Percentiles rank a stretch among this genome's conserved stretches.
Evolutionary conservation across 169 alveolate species (phyloP).

Genomic region (Amoebophrya sp.): DNA sequence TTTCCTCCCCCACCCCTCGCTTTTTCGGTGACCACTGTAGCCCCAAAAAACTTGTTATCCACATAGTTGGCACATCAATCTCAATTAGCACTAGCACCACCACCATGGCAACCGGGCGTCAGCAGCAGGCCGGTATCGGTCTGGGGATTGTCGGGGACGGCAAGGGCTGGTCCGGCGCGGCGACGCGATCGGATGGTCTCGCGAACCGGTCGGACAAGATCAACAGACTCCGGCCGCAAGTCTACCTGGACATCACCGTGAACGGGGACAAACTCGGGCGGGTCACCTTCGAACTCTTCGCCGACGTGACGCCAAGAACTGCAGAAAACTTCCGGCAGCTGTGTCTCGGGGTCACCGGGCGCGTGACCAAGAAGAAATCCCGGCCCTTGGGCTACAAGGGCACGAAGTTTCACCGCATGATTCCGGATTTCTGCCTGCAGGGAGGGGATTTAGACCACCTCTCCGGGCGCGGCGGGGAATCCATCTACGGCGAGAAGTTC

Average conservation of each 20-base stretch:
- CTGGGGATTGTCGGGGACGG: not conserved
- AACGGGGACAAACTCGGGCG: conserved; percentile 67
- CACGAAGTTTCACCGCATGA: conserved; percentile 81
- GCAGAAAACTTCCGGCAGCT: conserved; percentile 84
- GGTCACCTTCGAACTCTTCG: conserved; percentile 79
- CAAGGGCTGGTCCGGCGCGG: not conserved
- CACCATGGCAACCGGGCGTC: not conserved
- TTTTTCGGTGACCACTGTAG: too few relatives aligned
- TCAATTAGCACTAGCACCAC: too few relatives aligned
- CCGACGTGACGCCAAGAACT: conserved; percentile 80
- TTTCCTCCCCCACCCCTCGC: too few relatives aligned
- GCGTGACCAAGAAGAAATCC: not conserved
- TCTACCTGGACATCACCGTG: not conserved
- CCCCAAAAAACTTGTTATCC: too few relatives aligned
- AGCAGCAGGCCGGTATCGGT: not conserved
- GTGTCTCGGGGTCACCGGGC: conserved; percentile 70
- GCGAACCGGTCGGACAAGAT: not conserved
- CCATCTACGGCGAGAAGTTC: conserved; percentile 86
- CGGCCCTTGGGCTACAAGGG: conserved; percentile 52
- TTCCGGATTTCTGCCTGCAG: conserved; percentile 85
- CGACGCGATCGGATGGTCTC: not conserved
- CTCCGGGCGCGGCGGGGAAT: conserved; percentile 75
- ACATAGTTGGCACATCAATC: too few relatives aligned
- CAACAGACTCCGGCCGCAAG: not conserved
- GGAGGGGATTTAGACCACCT: conserved; percentile 80